Base-by-base conservation (phyloP, 257 asterid genomes). In the Phtheirospermum japonicum region DNA sequence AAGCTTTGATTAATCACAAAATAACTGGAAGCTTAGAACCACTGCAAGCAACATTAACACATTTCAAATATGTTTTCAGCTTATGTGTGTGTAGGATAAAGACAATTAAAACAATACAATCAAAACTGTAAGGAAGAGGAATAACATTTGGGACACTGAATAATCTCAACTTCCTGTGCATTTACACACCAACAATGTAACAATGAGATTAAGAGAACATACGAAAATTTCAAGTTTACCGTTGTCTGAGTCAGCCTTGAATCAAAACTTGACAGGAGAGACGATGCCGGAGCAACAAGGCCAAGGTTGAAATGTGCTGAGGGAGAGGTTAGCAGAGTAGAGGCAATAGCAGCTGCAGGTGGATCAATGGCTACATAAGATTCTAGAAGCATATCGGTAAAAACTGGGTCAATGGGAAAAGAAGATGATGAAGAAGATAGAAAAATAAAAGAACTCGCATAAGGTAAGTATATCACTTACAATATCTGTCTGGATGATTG, bases 401-500 rank as follows among this genome's bases (percentile, higher is more conserved):
- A 56, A 57, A 59, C 57, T 13, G 56, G 16, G 17, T 58, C 16
- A 40, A 9, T 18, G 10, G 30, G 23, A 14, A 6, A 46, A 17
- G 9, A 46, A n/a, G 11, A 46, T 17, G 10, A 14, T 14, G 54
- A 7, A 42, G 54, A 48, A 19, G 28, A 48, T 4, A 10, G n/a
- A 9, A 31, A 4, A 19, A 17, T 19, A 19, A 46, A 16, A 45
- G 17, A 50, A 20, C 57, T 19, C n/a, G 33, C 57, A 20, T 50
- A 50, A 18, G 5, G 57, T 50, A 46, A 46, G 33, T 40, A 61
- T 20, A 52, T 67, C 54, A 50, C 73, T 66, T 71, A 87, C 99
- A 80, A 49, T 80, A 77, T 87, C 91, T 79, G 37, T 89, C 99
- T 16, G 99, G 97, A 77, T 93, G 99, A 70, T 79, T 89, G 79